A percentile compares a stretch with the other conserved stretches of the same genome.
phyloP scores from a whole-genome alignment of 345 rosid genomes.

The Aegle marmelos region DNA sequence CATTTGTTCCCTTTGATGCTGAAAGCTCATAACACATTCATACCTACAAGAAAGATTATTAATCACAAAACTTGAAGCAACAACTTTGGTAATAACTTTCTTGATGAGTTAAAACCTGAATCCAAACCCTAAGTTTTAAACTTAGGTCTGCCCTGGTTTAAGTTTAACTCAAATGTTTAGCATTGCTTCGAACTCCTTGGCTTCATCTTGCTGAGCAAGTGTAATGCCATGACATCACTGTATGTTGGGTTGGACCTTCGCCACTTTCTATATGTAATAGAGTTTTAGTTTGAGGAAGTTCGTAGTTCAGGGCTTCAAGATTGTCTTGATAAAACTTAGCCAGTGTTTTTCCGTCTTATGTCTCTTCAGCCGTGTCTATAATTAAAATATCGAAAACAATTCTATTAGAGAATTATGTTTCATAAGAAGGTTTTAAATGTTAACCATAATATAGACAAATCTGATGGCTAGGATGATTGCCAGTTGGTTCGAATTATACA shows the following conservation, averaged over 20 bases:
- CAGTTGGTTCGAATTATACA: no score
- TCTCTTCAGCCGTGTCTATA: neutral
- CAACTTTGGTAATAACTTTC: conserved; percentile 27
- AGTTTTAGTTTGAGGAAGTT: no score
- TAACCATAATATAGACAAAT: neutral
- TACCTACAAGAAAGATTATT: no score
- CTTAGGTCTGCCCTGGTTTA: conserved; percentile 36
- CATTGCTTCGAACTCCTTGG: conserved; percentile 46
- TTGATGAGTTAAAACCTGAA: conserved; percentile 52
- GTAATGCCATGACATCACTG: conserved; percentile 7
- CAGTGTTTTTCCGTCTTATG: conserved; percentile 30
- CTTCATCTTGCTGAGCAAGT: conserved; percentile 58
- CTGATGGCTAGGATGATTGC: no score
- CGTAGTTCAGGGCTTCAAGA: conserved; percentile 38
- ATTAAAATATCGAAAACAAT: no score
- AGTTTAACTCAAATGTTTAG: conserved; percentile 19
- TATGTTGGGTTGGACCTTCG: no score
- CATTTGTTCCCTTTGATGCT: no score
- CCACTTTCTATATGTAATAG: no score
- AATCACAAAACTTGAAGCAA: conserved; percentile 18
- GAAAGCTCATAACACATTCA: no score
- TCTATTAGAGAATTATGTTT: neutral
- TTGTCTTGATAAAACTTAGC: conserved; percentile 61
- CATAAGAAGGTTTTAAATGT: neutral
- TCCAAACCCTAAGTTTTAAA: conserved; percentile 30